Evolutionary conservation across 345 rosid genomes (phyloP), one percentile per base, ranked within the genome.

Genomic region (Euphorbia peplus): DNA sequence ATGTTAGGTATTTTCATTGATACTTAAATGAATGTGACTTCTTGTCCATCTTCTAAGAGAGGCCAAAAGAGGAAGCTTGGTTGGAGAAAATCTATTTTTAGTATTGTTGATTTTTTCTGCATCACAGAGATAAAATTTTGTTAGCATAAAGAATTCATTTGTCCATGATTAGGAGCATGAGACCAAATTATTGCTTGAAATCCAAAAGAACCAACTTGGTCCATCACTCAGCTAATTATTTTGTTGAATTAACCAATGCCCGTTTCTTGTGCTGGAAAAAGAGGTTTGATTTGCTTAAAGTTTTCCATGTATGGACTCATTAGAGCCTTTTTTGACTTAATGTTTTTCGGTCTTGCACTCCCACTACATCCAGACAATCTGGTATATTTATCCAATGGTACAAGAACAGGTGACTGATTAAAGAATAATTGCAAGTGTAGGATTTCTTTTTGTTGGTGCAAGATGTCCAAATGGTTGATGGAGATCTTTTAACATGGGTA

Each of bases 401-500:
- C n/a, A 30, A 54, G 50, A 11, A 52, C 64, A 63, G 4, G 1
- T 37, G 15, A 30, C 62, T 56, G 46, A 58, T 62, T 71, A 41
- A 65, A 37, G 44, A 30, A 63, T 44, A 15, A 63, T 50, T 73
- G 50, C 51, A 71, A 69, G 70, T 69, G 63, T 88, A 93, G 98
- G 98, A 91, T 66, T 93, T 89, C 84, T 84, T 89, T 70, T 75
- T 75, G 26, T 66, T 93, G 80, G 77, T 93, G 75, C 80, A 80
- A 77, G 90, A 85, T 54, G 89, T 85, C 28, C 73, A 88, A 24
- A 90, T 84, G 69, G 84, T 91, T 69, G 95, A 93, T 79, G 98
- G 98, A 78, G 96, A 91, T 78, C 90, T 93, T 75, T 75, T 93
- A 60, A 77, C 81, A 8, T 91, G 91, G 97, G 97, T 93, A 64